phyloP scores from a whole-genome alignment of 169 alveolate species.

The Eimeria acervulina region DNA sequence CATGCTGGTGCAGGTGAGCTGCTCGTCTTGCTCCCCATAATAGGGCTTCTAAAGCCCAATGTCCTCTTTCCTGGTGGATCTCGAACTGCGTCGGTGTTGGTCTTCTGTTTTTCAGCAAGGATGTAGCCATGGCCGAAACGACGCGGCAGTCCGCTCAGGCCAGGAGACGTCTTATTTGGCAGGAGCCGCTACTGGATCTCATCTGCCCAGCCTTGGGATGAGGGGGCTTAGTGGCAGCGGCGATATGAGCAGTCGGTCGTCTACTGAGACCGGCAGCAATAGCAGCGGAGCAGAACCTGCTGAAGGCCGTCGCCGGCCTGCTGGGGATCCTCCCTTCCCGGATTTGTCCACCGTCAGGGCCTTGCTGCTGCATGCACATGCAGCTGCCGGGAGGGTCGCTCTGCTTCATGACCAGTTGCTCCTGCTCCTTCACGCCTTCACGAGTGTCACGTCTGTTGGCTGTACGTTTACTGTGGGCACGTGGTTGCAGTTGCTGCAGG shows the following conservation, averaged over 20 bases:
- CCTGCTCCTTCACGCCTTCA: slow-evolving; percentile 73
- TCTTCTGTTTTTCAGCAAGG: not conserved
- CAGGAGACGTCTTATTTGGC: not conserved
- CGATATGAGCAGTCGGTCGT: slow-evolving; percentile 35
- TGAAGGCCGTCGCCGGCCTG: not conserved
- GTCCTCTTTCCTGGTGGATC: not conserved
- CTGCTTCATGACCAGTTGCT: slow-evolving; percentile 80
- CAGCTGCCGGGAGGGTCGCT: slow-evolving; percentile 80
- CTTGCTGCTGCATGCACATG: slow-evolving; percentile 79
- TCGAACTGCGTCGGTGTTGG: not conserved
- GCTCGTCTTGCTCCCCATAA: not conserved
- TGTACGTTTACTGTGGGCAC: not conserved
- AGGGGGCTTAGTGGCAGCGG: slow-evolving; percentile 51
- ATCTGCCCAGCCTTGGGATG: not conserved
- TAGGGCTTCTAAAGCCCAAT: not conserved
- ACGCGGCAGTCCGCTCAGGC: not conserved
- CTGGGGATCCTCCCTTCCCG: slow-evolving; percentile 63
- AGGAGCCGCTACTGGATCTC: slow-evolving; percentile 6
- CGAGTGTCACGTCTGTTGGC: slow-evolving; percentile 56
- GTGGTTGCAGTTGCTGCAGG: not conserved
- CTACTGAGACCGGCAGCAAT: slow-evolving; percentile 36
- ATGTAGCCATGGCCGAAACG: not conserved
- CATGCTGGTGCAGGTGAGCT: slow-evolving; percentile 37
- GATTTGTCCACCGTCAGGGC: slow-evolving; percentile 78
- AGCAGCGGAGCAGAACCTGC: slow-evolving; percentile 47